Conservation (phyloP, 2,329 filamentous ascomycete species). For the Pseudogymnoascus destructans region DNA sequence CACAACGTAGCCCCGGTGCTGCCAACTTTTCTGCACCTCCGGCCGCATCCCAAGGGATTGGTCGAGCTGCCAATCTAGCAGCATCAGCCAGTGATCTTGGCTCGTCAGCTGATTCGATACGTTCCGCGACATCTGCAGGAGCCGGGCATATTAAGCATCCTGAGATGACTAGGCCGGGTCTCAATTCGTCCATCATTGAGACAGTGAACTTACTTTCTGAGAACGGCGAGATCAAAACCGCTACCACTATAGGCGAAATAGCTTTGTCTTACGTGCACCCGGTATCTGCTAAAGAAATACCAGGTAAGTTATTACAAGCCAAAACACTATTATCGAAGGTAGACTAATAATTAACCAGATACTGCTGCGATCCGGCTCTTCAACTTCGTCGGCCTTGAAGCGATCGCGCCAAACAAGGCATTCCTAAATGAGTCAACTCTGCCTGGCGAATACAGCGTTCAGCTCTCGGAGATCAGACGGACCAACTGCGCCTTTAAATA, state of each 20-base stretch:
- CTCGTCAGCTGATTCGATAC: constrained; percentile 46
- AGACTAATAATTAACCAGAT: constrained; percentile 27
- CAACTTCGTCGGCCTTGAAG: constrained; percentile 78
- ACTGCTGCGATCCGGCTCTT: constrained; percentile 66
- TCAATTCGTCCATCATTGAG: constrained; percentile 84
- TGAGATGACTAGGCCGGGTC: constrained; percentile 63
- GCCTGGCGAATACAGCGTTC: constrained; percentile 64
- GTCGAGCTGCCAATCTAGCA: background rate
- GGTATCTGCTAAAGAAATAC: constrained; percentile 32
- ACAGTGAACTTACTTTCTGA: constrained; percentile 79
- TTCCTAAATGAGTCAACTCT: constrained; percentile 58
- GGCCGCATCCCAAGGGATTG: constrained; percentile 12
- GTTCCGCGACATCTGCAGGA: constrained; percentile 65
- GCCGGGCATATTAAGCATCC: constrained; percentile 64
- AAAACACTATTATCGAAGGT: constrained; percentile 13
- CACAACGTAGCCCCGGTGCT: background rate
- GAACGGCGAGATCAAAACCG: constrained; percentile 54
- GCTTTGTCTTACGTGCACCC: constrained; percentile 54
- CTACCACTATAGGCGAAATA: constrained; percentile 74
- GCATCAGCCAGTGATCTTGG: constrained; percentile 17
- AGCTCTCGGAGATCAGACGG: constrained; percentile 56
- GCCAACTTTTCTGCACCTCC: constrained; percentile 19
- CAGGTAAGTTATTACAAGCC: constrained; percentile 17
- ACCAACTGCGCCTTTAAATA: constrained; percentile 85
- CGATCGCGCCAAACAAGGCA: constrained; percentile 84